Evolutionary conservation across 1,139 yeast genomes (phyloP), one percentile per base, ranked within the genome.

Genomic region (Candida smagusa): DNA sequence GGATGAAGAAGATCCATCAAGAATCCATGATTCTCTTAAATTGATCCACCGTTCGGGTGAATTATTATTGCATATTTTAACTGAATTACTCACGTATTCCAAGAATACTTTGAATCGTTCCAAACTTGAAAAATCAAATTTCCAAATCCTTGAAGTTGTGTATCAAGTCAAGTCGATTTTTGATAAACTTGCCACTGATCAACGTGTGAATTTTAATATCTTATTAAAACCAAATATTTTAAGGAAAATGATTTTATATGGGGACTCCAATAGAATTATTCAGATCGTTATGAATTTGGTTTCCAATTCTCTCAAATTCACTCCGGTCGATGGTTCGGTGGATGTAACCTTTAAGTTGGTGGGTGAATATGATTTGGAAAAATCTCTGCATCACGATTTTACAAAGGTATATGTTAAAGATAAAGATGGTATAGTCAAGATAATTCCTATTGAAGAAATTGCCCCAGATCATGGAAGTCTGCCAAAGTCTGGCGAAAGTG

Each of bases 11-110:
- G 92, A 87, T 50, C 70, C 72, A 6, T 59, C 68, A 4, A 79
- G 81, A 48, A 79, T 87, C 12, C 80, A 83, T 49, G 83, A 81
- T 39, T 65, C 72, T 2, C 66, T 90, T 45, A 83, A 82, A 47
- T 72, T 89, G 40, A 89, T 90, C 43, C 86, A 85, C 54, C 74
- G 95, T 52, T 84, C 95, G 9, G 97, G 97, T 26, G 96, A 89
- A 56, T 65, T 90, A 34, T 66, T 92, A 41, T 64, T 89, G 47
- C 96, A 89, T 62, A 84, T 92, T 43, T 73, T 92, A 48, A 89
- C 95, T 13, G 97, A 90, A 55, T 67, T 92, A 39, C 67, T 92
- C 47, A 89, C 97, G 0, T 90, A 88, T 55, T 84, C 96, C 9
- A 87, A 89, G 50, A 88, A 88, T 54, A 90, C 94, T n/a, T 68